phyloP scores from a whole-genome alignment of 2,329 filamentous ascomycete species.

The Trichoderma polysporum region DNA sequence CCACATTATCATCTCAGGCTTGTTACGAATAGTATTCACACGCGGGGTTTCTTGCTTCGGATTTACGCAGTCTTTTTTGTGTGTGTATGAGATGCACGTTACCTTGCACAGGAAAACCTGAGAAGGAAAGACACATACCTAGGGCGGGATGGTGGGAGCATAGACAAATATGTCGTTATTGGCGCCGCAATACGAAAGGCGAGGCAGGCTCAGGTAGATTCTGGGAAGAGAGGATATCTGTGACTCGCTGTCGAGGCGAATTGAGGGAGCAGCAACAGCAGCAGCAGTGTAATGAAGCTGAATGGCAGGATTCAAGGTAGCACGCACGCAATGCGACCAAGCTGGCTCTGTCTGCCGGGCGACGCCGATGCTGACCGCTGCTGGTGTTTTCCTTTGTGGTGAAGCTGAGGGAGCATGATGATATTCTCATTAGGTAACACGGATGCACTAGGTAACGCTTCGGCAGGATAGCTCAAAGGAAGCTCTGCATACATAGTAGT shows the following conservation, averaged over 20 bases:
- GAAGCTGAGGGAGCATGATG: neutral
- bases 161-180: neutral
- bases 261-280: neutral
- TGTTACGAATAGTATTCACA: conserved; percentile 8
- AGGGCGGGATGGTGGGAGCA: neutral
- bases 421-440: conserved; percentile 20
- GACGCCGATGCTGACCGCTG: neutral
- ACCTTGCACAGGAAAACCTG: neutral
- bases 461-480: conserved; percentile 15
- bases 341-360: neutral
- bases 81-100: neutral
- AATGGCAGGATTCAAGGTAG: neutral
- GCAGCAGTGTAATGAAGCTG: neutral
- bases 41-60: neutral
- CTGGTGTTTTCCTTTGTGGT: conserved; percentile 1
- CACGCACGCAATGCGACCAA: neutral
- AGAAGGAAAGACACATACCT: neutral
- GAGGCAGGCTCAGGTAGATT: neutral
- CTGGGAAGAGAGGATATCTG: neutral
- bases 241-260: neutral
- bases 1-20: conserved; percentile 14
- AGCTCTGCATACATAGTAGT: neutral
- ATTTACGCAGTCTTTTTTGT: neutral
- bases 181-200: neutral
- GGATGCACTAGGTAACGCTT: conserved; percentile 7